phyloP scores from a whole-genome alignment of 768 basidiomycete species.

The Vishniacozyma victoriae region DNA sequence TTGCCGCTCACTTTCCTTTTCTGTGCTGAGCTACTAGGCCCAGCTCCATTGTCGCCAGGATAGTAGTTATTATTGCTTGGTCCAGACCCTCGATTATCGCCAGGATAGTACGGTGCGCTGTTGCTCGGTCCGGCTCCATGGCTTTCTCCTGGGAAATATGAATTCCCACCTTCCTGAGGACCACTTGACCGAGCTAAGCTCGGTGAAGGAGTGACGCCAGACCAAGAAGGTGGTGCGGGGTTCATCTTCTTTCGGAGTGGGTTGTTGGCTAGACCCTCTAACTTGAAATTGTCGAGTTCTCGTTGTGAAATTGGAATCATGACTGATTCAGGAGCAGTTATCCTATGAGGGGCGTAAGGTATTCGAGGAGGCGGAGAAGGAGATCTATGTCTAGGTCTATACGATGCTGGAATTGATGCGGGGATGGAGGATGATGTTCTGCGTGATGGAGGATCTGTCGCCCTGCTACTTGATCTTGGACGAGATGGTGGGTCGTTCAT shows the following conservation, averaged over 20 bases:
- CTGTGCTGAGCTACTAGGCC: slow-evolving; percentile 2
- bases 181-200: too few relatives aligned
- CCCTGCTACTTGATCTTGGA: too few relatives aligned
- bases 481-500: too few relatives aligned
- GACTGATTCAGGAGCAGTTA: slow-evolving; percentile 10
- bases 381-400: too few relatives aligned
- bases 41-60: too few relatives aligned
- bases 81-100: too few relatives aligned
- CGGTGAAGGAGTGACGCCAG: slow-evolving; percentile 18
- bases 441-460: too few relatives aligned
- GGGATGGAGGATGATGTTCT: too few relatives aligned
- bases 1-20: slow-evolving; percentile 7
- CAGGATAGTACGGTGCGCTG: too few relatives aligned
- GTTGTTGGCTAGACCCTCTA: slow-evolving; percentile 22
- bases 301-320: slow-evolving; percentile 25
- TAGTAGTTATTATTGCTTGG: too few relatives aligned
- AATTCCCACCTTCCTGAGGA: slow-evolving; percentile 23
- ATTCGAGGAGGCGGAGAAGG: slow-evolving; percentile 18
- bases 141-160: slow-evolving; percentile 33
- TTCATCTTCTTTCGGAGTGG: slow-evolving; percentile 24
- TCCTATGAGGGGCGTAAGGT: slow-evolving; percentile 27
- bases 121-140: slow-evolving; percentile 4
- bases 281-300: slow-evolving; percentile 16
- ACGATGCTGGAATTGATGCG: too few relatives aligned
- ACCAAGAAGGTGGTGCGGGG: slow-evolving; percentile 32